Percentiles rank a stretch among this genome's conserved stretches.
Conservation (phyloP, 257 asterid species). For the Buddleja alternifolia region DNA sequence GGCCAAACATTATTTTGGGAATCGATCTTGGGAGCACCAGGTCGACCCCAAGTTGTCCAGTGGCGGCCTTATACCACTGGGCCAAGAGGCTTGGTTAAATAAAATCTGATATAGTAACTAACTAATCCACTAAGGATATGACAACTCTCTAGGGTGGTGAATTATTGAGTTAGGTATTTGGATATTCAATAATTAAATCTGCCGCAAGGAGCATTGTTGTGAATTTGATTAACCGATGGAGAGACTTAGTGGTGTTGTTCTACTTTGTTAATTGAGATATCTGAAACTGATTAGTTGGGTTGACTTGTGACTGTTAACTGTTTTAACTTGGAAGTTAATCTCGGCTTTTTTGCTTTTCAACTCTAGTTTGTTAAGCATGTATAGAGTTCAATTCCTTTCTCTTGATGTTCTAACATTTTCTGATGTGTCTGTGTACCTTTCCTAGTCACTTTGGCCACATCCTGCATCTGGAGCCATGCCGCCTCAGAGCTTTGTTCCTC, state of each 20-base stretch:
- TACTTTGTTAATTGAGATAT: neutral
- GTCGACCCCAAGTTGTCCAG: too few species aligned
- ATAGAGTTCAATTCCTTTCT: conserved; percentile 10
- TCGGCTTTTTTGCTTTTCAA: neutral
- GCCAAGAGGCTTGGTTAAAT: too few species aligned
- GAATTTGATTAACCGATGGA: neutral
- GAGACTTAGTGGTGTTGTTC: neutral
- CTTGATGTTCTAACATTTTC: conserved; percentile 20
- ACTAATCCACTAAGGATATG: neutral
- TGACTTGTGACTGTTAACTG: neutral
- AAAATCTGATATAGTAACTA: too few species aligned
- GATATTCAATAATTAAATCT: neutral
- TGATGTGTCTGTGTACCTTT: conserved; percentile 25
- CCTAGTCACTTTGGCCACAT: conserved; percentile 67
- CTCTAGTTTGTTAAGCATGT: neutral
- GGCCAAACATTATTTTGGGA: too few species aligned
- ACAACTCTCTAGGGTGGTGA: neutral
- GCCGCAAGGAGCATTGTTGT: neutral
- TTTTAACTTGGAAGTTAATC: neutral
- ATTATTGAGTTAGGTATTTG: neutral
- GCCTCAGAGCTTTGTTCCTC: conserved; percentile 64
- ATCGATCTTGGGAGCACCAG: too few species aligned
- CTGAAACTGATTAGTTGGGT: too few species aligned
- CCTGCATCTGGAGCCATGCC: conserved; percentile 70
- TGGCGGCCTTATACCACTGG: too few species aligned